Evolutionary conservation across 1,284 basidiomycete species (phyloP).

Genomic region (Ceratobasidium theobromae): DNA sequence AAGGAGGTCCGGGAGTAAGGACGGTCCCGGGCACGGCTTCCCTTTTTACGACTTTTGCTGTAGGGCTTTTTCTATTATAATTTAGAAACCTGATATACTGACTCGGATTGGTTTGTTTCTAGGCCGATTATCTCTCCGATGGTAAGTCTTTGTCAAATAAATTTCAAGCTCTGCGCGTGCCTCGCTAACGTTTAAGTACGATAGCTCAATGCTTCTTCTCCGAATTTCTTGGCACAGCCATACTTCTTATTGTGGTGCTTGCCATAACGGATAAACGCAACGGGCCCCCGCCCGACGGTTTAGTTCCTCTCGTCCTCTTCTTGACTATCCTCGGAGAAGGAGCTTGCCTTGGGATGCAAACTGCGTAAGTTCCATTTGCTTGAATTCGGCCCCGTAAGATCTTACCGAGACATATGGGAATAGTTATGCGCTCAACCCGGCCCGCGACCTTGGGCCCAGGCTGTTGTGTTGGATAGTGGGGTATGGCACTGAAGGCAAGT

Average conservation of each 20-base stretch:
- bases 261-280: constrained; percentile 14
- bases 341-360: neutral
- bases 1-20: constrained; percentile 61
- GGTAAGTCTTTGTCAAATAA: neutral
- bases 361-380: neutral
- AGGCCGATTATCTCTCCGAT: neutral
- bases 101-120: constrained; percentile 41
- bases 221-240: neutral
- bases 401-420: neutral
- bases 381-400: too few relatives aligned
- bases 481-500: constrained; percentile 51
- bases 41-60: constrained; percentile 72
- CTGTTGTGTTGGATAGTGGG: constrained; percentile 60
- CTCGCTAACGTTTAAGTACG: too few relatives aligned
- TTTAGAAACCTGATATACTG: too few relatives aligned
- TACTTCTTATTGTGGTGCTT: neutral
- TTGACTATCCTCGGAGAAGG: neutral
- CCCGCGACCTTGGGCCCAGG: constrained; percentile 64
- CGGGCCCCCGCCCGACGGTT: neutral
- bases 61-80: too few relatives aligned
- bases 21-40: constrained; percentile 63
- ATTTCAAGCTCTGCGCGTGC: neutral
- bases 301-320: constrained; percentile 14
- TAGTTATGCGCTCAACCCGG: constrained; percentile 54
- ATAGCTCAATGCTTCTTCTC: too few relatives aligned